A percentile compares a stretch with the other conserved stretches of the same genome.
Evolutionary conservation across 148 eudicot species (phyloP).

Genomic region (Chenopodium formosanum): DNA sequence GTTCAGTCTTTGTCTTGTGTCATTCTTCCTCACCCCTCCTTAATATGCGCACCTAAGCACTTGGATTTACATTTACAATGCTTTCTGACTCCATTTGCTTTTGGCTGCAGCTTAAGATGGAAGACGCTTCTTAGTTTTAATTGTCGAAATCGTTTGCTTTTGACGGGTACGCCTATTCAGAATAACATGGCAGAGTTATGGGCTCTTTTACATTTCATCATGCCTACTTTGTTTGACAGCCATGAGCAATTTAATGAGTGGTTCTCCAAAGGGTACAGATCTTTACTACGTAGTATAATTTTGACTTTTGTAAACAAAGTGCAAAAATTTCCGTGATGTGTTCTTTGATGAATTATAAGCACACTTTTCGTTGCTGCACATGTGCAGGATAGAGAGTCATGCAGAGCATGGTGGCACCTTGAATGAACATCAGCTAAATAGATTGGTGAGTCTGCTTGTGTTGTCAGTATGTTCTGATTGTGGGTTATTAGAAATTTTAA

Average conservation of each 20-base stretch:
- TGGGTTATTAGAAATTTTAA: not conserved
- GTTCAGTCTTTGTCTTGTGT: too few species aligned
- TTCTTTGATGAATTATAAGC: not conserved
- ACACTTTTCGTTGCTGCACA: slow-evolving; percentile 26
- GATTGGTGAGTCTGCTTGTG: slow-evolving; percentile 67
- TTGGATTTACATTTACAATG: not conserved
- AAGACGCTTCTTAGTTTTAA: slow-evolving; percentile 94
- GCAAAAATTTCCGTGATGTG: not conserved
- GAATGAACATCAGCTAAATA: slow-evolving; percentile 94
- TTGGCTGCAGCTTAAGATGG: slow-evolving; percentile 87
- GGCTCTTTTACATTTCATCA: slow-evolving; percentile 95
- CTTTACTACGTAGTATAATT: slow-evolving; percentile 5
- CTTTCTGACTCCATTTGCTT: slow-evolving; percentile 12
- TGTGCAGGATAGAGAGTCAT: slow-evolving; percentile 89
- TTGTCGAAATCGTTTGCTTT: slow-evolving; percentile 94
- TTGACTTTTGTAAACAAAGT: slow-evolving; percentile 3
- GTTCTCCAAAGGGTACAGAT: slow-evolving; percentile 94
- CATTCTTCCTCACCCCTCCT: too few species aligned
- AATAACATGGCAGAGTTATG: slow-evolving; percentile 99
- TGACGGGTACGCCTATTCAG: slow-evolving; percentile 96
- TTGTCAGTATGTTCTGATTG: not conserved
- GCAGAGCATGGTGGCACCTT: slow-evolving; percentile 99
- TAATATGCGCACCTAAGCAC: not conserved
- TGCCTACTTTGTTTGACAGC: slow-evolving; percentile 98
- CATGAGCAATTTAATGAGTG: slow-evolving; percentile 98